phyloP scores from a whole-genome alignment of 208 protist species.

The Phytomonas francai region DNA sequence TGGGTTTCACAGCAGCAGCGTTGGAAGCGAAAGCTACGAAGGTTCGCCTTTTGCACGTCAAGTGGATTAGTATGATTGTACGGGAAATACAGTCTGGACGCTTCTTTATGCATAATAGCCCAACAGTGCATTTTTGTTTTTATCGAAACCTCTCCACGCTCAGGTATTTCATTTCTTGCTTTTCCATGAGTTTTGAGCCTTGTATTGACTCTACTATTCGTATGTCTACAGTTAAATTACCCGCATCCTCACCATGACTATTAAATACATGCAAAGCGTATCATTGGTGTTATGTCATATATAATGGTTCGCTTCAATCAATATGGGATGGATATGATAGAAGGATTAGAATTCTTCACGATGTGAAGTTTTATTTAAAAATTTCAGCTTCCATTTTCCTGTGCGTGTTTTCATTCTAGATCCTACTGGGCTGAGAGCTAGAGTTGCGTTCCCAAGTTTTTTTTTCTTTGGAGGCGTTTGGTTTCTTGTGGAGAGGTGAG shows the following conservation, averaged over 20 bases:
- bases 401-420: neutral
- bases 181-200: neutral
- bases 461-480: slow-evolving; percentile 7
- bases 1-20: slow-evolving; percentile 9
- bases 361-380: neutral
- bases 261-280: neutral
- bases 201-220: slow-evolving; percentile 1
- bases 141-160: neutral
- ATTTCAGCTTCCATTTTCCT: slow-evolving; percentile 3
- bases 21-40: slow-evolving; percentile 9
- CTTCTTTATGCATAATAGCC: neutral
- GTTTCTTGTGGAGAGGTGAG: neutral
- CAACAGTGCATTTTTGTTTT: slow-evolving; percentile 4
- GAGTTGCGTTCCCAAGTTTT: neutral
- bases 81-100: neutral
- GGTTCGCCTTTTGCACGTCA: slow-evolving; percentile 1
- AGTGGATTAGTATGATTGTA: neutral
- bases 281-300: neutral
- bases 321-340: neutral
- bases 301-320: neutral
- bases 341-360: neutral
- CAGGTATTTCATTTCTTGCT: slow-evolving; percentile 5
- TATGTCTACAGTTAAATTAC: neutral
- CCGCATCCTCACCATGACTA: slow-evolving; percentile 1
- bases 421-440: neutral